Conservation (phyloP, 1,284 basidiomycete species). For the Violaceomyces palustris region DNA sequence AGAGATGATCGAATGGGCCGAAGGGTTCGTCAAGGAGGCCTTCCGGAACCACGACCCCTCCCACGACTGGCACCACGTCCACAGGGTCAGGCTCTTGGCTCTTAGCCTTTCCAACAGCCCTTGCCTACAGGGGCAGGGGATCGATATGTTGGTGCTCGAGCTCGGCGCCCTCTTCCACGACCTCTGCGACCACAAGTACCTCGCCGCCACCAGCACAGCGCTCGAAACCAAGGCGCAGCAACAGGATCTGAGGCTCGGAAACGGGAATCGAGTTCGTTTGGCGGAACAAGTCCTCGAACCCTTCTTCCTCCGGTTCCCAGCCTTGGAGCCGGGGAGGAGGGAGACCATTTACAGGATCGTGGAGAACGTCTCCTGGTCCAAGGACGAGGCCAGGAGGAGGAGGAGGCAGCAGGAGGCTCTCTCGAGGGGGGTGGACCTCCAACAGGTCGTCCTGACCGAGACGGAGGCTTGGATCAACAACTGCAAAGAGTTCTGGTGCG, state of each 20-base stretch:
- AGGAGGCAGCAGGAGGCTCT: background rate
- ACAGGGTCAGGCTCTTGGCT: slow-evolving; percentile 73
- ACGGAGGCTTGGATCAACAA: slow-evolving; percentile 63
- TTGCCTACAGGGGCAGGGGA: slow-evolving; percentile 33
- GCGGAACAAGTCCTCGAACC: slow-evolving; percentile 15
- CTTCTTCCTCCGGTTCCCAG: no score
- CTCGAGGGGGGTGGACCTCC: slow-evolving; percentile 58
- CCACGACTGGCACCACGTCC: slow-evolving; percentile 83
- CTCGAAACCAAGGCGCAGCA: no score
- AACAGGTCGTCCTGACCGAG: slow-evolving; percentile 21
- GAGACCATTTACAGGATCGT: slow-evolving; percentile 60
- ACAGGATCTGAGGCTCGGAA: no score
- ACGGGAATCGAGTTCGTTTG: no score
- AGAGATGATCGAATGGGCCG: slow-evolving; percentile 51
- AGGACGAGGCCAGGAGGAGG: slow-evolving; percentile 60
- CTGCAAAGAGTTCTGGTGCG: slow-evolving; percentile 79
- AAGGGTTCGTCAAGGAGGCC: slow-evolving; percentile 66
- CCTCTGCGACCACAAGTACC: slow-evolving; percentile 79
- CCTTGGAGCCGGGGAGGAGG: no score
- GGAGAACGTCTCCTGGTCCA: slow-evolving; percentile 79
- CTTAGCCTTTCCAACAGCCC: slow-evolving; percentile 62
- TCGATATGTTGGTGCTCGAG: slow-evolving; percentile 70
- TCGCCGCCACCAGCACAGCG: slow-evolving; percentile 58
- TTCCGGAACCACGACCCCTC: slow-evolving; percentile 76
- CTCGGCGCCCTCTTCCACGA: slow-evolving; percentile 78